A percentile compares a stretch with the other conserved stretches of the same genome.
Evolutionary conservation across 2,329 filamentous ascomycete species (phyloP).

Genomic region (Trichophyton mentagrophytes): DNA sequence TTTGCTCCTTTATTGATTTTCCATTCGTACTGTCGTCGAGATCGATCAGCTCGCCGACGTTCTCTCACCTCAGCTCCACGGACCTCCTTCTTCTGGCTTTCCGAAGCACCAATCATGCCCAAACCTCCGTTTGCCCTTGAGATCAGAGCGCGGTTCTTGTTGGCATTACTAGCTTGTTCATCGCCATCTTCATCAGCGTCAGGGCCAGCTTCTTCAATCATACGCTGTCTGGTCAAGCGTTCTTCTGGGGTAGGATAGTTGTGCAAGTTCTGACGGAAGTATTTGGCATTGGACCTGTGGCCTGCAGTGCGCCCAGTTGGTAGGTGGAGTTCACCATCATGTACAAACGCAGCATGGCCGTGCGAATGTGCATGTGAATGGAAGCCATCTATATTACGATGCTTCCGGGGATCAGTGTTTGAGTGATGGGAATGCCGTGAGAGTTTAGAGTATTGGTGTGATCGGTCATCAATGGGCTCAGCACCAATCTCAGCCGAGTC

Average conservation of each 20-base stretch:
- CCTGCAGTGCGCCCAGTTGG: slow-evolving; percentile 81
- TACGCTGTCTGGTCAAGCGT: slow-evolving; percentile 51
- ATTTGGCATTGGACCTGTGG: slow-evolving; percentile 73
- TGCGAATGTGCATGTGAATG: slow-evolving; percentile 68
- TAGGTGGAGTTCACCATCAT: slow-evolving; percentile 87
- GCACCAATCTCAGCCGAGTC: slow-evolving; percentile 61
- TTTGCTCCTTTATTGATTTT: slow-evolving; percentile 62
- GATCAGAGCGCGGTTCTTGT: slow-evolving; percentile 43
- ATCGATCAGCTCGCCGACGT: slow-evolving; percentile 50
- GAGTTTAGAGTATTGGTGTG: slow-evolving; percentile 59
- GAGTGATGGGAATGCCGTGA: slow-evolving; percentile 52
- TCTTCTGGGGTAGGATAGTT: slow-evolving; percentile 70
- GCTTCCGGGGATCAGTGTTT: slow-evolving; percentile 56
- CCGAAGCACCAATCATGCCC: slow-evolving; percentile 65
- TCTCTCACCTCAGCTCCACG: slow-evolving; percentile 55
- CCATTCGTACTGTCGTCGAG: slow-evolving; percentile 52
- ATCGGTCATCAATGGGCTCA: slow-evolving; percentile 60
- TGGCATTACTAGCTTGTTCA: slow-evolving; percentile 13
- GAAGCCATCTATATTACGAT: slow-evolving; percentile 63
- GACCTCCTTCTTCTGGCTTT: slow-evolving; percentile 60
- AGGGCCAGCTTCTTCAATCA: slow-evolving; percentile 40
- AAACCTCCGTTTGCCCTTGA: slow-evolving; percentile 58
- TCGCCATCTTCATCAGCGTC: slow-evolving; percentile 38
- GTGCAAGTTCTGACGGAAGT: slow-evolving; percentile 86
- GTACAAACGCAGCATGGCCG: slow-evolving; percentile 65